Evolutionary conservation across 1,139 yeast genomes (phyloP).

Genomic region (Candida labiduridarum): DNA sequence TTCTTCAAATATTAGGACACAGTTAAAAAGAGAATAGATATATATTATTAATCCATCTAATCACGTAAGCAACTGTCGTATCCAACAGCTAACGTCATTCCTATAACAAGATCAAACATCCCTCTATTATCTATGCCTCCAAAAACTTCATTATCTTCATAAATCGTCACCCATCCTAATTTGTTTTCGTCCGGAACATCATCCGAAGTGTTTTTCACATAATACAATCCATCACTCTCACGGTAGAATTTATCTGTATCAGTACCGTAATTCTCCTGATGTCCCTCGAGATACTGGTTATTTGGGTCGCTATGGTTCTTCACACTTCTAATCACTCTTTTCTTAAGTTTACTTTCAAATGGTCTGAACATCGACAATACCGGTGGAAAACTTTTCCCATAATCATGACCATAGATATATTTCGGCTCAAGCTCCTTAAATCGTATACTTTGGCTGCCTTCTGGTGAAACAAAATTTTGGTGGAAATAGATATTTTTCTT

Average conservation of each 20-base stretch:
- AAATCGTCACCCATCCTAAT: slow-evolving; percentile 65
- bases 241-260: slow-evolving; percentile 40
- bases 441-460: slow-evolving; percentile 12
- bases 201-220: slow-evolving; percentile 49
- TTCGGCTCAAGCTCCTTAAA: slow-evolving; percentile 23
- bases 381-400: slow-evolving; percentile 30
- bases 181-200: slow-evolving; percentile 62
- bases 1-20: slow-evolving; percentile 5
- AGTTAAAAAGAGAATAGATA: not conserved
- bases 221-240: slow-evolving; percentile 60
- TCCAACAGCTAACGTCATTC: slow-evolving; percentile 57
- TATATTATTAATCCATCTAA: not conserved
- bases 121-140: slow-evolving; percentile 32
- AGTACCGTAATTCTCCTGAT: slow-evolving; percentile 26
- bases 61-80: slow-evolving; percentile 32
- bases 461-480: slow-evolving; percentile 25
- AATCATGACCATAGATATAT: slow-evolving; percentile 35
- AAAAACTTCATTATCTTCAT: slow-evolving; percentile 43
- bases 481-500: slow-evolving; percentile 35
- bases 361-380: slow-evolving; percentile 58
- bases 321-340: slow-evolving; percentile 35
- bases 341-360: slow-evolving; percentile 46
- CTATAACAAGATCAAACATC: slow-evolving; percentile 57
- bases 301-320: slow-evolving; percentile 20
- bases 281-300: slow-evolving; percentile 24